Base-by-base conservation (phyloP, 2,329 filamentous ascomycete species). In the Aspergillus latus region DNA sequence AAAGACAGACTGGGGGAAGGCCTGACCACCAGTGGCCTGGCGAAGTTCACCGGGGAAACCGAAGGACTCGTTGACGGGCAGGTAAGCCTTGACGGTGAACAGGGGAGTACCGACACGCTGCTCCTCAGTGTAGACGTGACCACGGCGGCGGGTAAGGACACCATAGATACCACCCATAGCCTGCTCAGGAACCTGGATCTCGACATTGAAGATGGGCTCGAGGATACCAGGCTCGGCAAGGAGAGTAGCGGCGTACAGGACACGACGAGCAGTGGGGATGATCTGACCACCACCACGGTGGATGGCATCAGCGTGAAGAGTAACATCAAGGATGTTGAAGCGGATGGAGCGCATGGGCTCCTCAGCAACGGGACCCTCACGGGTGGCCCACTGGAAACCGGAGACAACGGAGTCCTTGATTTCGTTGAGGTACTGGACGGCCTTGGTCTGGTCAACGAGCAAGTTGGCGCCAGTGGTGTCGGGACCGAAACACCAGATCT, bases 141-240 rank as follows among this genome's bases (percentile, higher is more conserved):
- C 94, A 89, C 94, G 88, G 80, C 92, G 85, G 75, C 92, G 89
- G 81, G 92, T 97, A 72, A 99, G 90, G 76, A 97, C 92, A 88
- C 92, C 90, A 82, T 99, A 99, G 80, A 99, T 96, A 86, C 94
- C 94, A 86, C 94, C 94, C 94, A 99, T 97, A 77, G 94, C 93
- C 74, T 88, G 83, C 86, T 99, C 94, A 73, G 93, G 93, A 63
- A 99, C 94, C 84, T 97, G 92, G 80, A 99, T 99, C 81, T 99
- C 94, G 78, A 96, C 92, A 77, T 97, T 84, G 89, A 95, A 99
- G 81, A 99, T 90, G 74, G 94, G 94, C 86, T 99, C 94, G 71
- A 92, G 88, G 63, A 99, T 87, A 79, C 86, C 87, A 66, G 94
- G 94, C 69, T 96, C 86, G 72, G 94, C 92, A 69, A 99, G 86